phyloP scores from a whole-genome alignment of 2,329 filamentous ascomycete species.

The Colletotrichum chrysophilum region DNA sequence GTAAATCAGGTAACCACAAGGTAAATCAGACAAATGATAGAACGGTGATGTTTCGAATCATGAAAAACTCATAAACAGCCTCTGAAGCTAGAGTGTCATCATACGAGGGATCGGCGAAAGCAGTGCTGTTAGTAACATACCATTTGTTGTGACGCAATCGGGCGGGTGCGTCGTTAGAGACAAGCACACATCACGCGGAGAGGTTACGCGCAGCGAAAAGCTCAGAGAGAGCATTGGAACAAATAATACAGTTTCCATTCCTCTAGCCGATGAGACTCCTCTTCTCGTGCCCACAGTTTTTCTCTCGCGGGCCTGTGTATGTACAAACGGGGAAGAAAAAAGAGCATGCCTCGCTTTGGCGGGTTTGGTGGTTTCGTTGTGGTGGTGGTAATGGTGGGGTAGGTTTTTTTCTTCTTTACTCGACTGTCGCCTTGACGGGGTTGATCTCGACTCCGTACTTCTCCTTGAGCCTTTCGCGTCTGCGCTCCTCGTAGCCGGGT shows the following conservation, averaged over 20 bases:
- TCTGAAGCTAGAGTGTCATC: slow-evolving; percentile 47
- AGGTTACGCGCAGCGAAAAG: background rate
- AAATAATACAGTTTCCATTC: slow-evolving; percentile 38
- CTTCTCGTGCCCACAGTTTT: slow-evolving; percentile 12
- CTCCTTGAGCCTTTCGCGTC: slow-evolving; percentile 80
- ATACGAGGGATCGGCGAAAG: slow-evolving; percentile 23
- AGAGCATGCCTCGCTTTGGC: slow-evolving; percentile 12
- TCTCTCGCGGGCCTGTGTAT: slow-evolving; percentile 19
- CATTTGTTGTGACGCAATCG: background rate
- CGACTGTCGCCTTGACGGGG: slow-evolving; percentile 59
- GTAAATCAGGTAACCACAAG: background rate
- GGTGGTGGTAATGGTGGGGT: background rate
- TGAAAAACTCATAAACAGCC: slow-evolving; percentile 50
- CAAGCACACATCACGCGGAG: slow-evolving; percentile 19
- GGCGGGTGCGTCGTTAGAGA: slow-evolving; percentile 12
- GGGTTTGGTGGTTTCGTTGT: background rate
- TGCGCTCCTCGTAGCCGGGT: slow-evolving; percentile 84
- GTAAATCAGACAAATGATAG: slow-evolving; percentile 26
- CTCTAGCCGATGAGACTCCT: slow-evolving; percentile 24
- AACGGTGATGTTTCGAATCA: slow-evolving; percentile 44
- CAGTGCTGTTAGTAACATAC: slow-evolving; percentile 15
- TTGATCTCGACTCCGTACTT: slow-evolving; percentile 88
- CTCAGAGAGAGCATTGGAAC: slow-evolving; percentile 11
- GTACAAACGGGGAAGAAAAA: slow-evolving; percentile 22
- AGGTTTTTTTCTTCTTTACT: slow-evolving; percentile 32